Evolutionary conservation across 106 monocot genomes (phyloP).

Genomic region (Platanthera guangdongensis): DNA sequence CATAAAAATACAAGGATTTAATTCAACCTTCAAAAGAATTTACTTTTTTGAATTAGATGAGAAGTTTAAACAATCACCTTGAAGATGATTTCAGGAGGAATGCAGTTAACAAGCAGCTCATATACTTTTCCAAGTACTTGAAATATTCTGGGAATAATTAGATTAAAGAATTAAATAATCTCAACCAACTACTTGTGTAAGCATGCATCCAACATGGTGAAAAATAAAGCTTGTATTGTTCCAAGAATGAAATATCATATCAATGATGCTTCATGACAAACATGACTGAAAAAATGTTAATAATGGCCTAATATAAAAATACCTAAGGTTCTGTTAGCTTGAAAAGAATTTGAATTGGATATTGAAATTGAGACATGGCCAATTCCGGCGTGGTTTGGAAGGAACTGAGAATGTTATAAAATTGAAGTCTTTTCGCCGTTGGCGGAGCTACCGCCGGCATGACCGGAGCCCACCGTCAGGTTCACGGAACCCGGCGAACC

Average conservation of each 20-base stretch:
- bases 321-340: too few relatives aligned
- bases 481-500: too few relatives aligned
- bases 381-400: too few relatives aligned
- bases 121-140: constrained; percentile 89
- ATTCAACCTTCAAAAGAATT: constrained; percentile 61
- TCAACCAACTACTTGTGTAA: neutral
- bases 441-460: too few relatives aligned
- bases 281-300: neutral
- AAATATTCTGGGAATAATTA: constrained; percentile 56
- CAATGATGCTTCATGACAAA: neutral
- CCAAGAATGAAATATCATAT: neutral
- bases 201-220: neutral
- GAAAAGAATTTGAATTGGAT: too few relatives aligned
- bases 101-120: constrained; percentile 89
- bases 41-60: constrained; percentile 9
- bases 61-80: constrained; percentile 41
- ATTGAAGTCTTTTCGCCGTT: too few relatives aligned
- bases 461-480: too few relatives aligned
- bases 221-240: neutral
- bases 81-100: constrained; percentile 85
- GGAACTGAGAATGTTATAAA: too few relatives aligned
- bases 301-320: neutral
- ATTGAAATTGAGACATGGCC: too few relatives aligned
- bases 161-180: neutral
- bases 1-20: neutral